Conservation (phyloP, 352 stramenopile genomes). For the Thalassiosira delicatula region DNA sequence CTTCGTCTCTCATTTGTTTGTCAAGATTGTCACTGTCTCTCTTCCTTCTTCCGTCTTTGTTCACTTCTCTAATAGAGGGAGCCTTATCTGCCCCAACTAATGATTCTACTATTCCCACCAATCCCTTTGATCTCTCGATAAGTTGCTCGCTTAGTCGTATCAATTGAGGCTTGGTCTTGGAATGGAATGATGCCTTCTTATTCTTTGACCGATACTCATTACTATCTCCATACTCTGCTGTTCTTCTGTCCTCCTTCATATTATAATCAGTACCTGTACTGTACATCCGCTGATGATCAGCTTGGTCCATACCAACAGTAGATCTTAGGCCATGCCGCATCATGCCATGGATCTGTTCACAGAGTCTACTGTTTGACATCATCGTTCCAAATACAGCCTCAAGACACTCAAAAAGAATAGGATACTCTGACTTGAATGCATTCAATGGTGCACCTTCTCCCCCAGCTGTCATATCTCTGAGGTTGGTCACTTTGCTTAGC, state of each 20-base stretch:
- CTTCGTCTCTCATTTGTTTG: too few species aligned
- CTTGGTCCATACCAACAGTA: too few species aligned
- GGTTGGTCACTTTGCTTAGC: not conserved
- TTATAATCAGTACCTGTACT: too few species aligned
- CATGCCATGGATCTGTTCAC: constrained; percentile 32
- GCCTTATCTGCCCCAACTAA: too few species aligned
- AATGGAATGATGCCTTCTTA: too few species aligned
- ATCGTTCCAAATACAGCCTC: constrained; percentile 27
- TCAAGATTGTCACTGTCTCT: too few species aligned
- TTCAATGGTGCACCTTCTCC: not conserved
- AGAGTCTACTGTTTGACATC: constrained; percentile 31
- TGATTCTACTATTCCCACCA: not conserved
- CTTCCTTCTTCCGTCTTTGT: not conserved
- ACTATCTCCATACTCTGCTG: too few species aligned
- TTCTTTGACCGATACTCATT: too few species aligned
- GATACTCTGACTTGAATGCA: not conserved
- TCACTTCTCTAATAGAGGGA: not conserved
- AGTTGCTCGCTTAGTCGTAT: constrained; percentile 2
- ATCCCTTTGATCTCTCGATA: not conserved
- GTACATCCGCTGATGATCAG: too few species aligned
- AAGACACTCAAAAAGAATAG: constrained; percentile 8
- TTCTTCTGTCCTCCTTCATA: not conserved
- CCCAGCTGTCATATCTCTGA: not conserved
- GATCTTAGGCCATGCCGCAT: constrained; percentile 4
- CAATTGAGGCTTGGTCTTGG: not conserved